Percentiles rank a stretch among this genome's conserved stretches.
phyloP scores from a whole-genome alignment of 257 asterid species.

The Nicotiana benthamiana region DNA sequence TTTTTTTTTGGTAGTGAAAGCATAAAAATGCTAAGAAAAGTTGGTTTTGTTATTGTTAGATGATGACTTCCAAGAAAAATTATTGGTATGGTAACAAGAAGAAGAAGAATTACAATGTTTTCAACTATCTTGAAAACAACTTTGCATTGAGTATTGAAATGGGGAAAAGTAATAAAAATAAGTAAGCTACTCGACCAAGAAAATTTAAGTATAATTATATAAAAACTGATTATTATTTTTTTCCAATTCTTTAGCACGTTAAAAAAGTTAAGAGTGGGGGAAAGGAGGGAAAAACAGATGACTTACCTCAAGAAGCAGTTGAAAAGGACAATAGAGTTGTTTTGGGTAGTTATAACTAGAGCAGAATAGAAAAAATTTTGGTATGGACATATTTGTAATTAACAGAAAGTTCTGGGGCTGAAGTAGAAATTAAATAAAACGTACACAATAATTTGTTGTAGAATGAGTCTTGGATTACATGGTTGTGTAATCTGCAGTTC shows the following conservation, averaged over 20 bases:
- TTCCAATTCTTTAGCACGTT: not conserved
- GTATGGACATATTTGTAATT: not conserved
- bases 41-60: not conserved
- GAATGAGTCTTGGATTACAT: not conserved
- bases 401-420: not conserved
- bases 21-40: not conserved
- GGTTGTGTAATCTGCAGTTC: not conserved
- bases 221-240: not conserved
- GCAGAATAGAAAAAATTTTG: not conserved
- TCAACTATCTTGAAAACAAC: not conserved
- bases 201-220: not conserved
- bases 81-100: not conserved
- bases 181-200: not conserved
- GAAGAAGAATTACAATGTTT: not conserved
- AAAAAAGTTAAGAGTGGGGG: not conserved
- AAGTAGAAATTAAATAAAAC: not conserved
- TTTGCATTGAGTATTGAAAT: not conserved
- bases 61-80: not conserved
- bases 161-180: not conserved
- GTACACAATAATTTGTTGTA: not conserved
- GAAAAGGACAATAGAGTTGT: conserved; percentile 27
- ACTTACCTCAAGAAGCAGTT: conserved; percentile 9
- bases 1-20: no score
- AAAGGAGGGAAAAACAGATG: not conserved
- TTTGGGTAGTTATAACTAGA: conserved; percentile 41